Evolutionary conservation across 1,284 basidiomycete species (phyloP).

Genomic region (Ganoderma resinaceum): DNA sequence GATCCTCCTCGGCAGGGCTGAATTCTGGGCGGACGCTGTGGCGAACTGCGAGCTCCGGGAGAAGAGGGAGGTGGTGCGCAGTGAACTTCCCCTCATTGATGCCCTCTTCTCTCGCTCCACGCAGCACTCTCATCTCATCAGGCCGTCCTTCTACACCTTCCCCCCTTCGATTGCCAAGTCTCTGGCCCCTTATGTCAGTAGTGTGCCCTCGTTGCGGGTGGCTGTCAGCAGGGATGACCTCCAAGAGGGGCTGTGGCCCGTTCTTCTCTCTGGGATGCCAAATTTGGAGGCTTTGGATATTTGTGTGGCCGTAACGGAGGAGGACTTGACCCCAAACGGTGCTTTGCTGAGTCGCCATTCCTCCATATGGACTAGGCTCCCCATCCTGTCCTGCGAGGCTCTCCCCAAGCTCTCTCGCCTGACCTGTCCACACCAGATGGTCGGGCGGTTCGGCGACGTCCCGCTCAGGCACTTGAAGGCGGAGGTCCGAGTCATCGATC

Average conservation of each 20-base stretch:
- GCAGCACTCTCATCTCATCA: neutral
- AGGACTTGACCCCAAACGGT: neutral
- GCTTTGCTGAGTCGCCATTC: neutral
- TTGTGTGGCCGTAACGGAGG: neutral
- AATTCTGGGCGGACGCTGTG: conserved; percentile 4
- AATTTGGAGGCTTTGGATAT: neutral
- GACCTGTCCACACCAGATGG: neutral
- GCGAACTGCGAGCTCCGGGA: neutral
- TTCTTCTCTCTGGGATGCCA: neutral
- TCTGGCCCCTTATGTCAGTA: neutral
- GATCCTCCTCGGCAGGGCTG: neutral
- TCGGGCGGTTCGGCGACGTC: neutral
- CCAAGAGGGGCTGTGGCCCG: neutral
- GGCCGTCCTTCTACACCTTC: neutral
- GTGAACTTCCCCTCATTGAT: neutral
- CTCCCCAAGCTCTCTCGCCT: neutral
- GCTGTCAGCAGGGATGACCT: neutral
- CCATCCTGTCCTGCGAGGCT: neutral
- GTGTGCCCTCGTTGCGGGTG: neutral
- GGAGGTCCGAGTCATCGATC: neutral
- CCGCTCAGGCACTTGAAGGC: neutral
- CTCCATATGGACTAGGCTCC: neutral
- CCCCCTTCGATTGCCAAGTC: neutral
- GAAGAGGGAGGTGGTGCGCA: neutral
- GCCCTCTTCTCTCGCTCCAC: neutral